Evolutionary conservation across 768 basidiomycete species (phyloP).

Genomic region (Rickenella mellea): DNA sequence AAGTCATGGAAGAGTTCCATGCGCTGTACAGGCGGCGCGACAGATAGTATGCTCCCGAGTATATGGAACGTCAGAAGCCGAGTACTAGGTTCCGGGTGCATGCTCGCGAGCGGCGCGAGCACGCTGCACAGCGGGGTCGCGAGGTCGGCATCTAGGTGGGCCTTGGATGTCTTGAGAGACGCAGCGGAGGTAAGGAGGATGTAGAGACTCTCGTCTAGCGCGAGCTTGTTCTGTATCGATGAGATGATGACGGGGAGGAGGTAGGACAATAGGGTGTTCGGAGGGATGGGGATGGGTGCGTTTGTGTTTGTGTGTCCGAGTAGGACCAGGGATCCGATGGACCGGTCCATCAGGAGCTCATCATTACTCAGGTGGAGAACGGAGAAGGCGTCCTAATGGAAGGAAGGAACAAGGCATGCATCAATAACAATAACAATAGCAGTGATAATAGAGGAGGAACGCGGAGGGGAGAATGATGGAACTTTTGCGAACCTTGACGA

Average conservation of each 20-base stretch:
- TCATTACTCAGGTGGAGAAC: slow-evolving; percentile 20
- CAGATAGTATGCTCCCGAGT: slow-evolving; percentile 42
- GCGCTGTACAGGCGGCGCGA: slow-evolving; percentile 36
- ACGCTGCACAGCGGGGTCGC: slow-evolving; percentile 37
- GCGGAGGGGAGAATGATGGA: too few species aligned
- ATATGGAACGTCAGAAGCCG: slow-evolving; percentile 57
- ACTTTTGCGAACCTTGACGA: too few species aligned
- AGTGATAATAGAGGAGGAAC: too few species aligned
- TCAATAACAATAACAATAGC: slow-evolving; percentile 22
- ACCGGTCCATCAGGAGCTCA: background rate
- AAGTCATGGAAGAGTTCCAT: slow-evolving; percentile 49
- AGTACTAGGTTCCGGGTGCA: slow-evolving; percentile 46
- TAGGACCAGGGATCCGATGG: slow-evolving; percentile 15
- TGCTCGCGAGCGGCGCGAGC: slow-evolving; percentile 48
- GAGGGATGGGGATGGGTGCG: slow-evolving; percentile 6
- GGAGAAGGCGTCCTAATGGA: slow-evolving; percentile 21
- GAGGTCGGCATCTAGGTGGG: slow-evolving; percentile 32
- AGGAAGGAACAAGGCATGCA: background rate
- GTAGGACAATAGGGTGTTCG: slow-evolving; percentile 10
- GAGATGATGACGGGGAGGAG: slow-evolving; percentile 34
- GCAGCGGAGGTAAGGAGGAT: slow-evolving; percentile 31
- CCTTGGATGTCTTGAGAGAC: too few species aligned
- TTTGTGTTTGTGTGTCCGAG: slow-evolving; percentile 13
- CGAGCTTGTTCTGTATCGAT: slow-evolving; percentile 42
- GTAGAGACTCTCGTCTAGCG: slow-evolving; percentile 53